Evolutionary conservation across 202 grass and related monocot species (phyloP).

Genomic region (Alloteropsis angusta): DNA sequence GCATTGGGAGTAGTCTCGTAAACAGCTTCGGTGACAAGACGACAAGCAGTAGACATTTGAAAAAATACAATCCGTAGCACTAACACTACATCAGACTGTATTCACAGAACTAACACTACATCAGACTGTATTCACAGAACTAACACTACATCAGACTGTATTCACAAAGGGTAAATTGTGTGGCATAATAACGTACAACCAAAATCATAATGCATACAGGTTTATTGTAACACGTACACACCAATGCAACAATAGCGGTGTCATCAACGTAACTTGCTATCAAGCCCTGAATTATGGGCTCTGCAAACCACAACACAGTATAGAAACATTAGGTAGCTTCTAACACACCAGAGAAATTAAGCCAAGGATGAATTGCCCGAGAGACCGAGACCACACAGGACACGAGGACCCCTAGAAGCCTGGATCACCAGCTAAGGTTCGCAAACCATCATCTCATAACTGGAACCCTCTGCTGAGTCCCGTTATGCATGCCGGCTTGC

Average conservation of each 20-base stretch:
- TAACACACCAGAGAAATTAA: conserved; percentile 30
- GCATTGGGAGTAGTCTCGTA: not conserved
- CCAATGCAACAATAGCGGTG: not conserved
- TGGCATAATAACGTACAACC: not conserved
- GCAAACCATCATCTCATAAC: conserved; percentile 21
- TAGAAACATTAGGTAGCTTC: not conserved
- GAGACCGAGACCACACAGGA: conserved; percentile 24
- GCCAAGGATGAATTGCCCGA: conserved; percentile 65
- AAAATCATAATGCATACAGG: not conserved
- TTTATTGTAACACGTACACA: conserved; percentile 5
- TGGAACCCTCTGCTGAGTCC: conserved; percentile 13
- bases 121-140: not conserved
- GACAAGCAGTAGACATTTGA: not conserved
- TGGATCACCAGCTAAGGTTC: not conserved
- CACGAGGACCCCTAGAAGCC: not conserved
- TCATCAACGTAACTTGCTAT: not conserved
- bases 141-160: too few species aligned
- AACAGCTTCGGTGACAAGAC: not conserved
- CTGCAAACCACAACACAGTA: not conserved
- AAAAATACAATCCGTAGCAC: not conserved
- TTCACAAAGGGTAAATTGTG: not conserved
- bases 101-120: not conserved
- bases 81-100: too few species aligned
- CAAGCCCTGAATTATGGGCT: conserved; percentile 5
- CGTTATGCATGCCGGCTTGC: conserved; percentile 6